phyloP scores from a whole-genome alignment of 1,139 yeast genomes.

The Sugiyamaella xylanicola region DNA sequence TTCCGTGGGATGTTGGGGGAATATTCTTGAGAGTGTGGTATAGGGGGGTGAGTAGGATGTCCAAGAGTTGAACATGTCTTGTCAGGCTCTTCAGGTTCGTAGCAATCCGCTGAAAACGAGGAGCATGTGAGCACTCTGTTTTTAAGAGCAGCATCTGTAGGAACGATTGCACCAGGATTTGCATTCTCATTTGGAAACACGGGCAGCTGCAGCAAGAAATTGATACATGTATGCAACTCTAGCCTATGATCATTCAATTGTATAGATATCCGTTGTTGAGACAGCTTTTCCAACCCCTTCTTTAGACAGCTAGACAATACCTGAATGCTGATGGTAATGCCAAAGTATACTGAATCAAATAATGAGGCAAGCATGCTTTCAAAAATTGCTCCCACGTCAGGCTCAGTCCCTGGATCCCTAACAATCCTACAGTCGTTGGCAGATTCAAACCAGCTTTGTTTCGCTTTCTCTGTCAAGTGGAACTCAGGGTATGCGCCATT shows the following conservation, averaged over 20 bases:
- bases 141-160: no score
- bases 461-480: slow-evolving; percentile 18
- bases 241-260: slow-evolving; percentile 1
- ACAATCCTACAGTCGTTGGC: no score
- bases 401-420: no score
- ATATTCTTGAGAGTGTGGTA: no score
- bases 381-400: neutral
- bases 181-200: no score
- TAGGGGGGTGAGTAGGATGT: no score
- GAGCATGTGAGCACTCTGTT: no score
- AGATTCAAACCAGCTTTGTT: slow-evolving; percentile 1
- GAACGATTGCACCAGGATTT: no score
- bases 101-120: no score
- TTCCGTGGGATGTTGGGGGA: no score
- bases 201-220: neutral
- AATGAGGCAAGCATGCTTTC: neutral
- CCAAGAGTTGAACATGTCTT: no score
- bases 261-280: slow-evolving; percentile 3
- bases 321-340: neutral
- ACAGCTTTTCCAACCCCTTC: slow-evolving; percentile 3
- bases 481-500: slow-evolving; percentile 13
- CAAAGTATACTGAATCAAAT: neutral
- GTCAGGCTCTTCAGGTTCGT: no score
- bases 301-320: neutral
- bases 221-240: neutral